A percentile compares a stretch with the other conserved stretches of the same genome.
These are phyloP conservation scores for Trichothecium roseum DNA, from an alignment of 2,329 filamentous ascomycete species.

Conservation along the genomic window DNA sequence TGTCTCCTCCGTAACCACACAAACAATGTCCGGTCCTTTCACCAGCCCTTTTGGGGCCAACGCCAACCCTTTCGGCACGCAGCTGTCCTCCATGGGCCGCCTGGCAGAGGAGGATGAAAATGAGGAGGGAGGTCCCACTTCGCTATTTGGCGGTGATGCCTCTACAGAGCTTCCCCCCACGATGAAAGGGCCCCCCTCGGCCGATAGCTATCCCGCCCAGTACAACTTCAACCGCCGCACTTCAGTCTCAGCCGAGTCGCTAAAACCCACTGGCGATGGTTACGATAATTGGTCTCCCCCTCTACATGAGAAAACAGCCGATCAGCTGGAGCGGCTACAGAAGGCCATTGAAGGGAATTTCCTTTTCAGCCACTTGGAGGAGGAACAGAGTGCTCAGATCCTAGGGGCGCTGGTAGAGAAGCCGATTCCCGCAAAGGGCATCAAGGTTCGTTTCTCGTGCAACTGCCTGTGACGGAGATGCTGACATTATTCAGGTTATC, in stretches of 20 bases:
- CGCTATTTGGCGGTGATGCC: conserved; percentile 44
- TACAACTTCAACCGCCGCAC: conserved; percentile 91
- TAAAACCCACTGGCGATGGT: conserved; percentile 76
- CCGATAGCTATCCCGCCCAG: conserved; percentile 73
- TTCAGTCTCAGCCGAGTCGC: conserved; percentile 91
- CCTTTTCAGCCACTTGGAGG: conserved; percentile 86
- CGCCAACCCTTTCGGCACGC: conserved; percentile 62
- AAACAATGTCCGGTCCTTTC: conserved; percentile 65
- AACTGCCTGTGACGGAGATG: not conserved
- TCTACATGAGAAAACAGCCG: conserved; percentile 68
- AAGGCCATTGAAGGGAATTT: conserved; percentile 82
- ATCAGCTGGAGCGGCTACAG: conserved; percentile 72
- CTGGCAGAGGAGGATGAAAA: conserved; percentile 79
- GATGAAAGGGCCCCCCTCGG: conserved; percentile 38
- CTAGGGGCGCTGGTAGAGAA: conserved; percentile 90
- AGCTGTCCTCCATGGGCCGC: conserved; percentile 34
- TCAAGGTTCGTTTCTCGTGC: conserved; percentile 39
- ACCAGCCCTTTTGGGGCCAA: conserved; percentile 60
- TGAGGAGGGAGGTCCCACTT: conserved; percentile 41
- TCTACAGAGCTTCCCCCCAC: conserved; percentile 34
- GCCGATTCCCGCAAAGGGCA: conserved; percentile 82
- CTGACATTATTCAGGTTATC: conserved; percentile 59
- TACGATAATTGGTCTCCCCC: conserved; percentile 89
- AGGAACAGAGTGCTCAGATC: conserved; percentile 81
- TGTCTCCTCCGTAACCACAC: not conserved